Evolutionary conservation across 2,329 filamentous ascomycete species (phyloP).

Genomic region (Beauveria scarabaeidicola): DNA sequence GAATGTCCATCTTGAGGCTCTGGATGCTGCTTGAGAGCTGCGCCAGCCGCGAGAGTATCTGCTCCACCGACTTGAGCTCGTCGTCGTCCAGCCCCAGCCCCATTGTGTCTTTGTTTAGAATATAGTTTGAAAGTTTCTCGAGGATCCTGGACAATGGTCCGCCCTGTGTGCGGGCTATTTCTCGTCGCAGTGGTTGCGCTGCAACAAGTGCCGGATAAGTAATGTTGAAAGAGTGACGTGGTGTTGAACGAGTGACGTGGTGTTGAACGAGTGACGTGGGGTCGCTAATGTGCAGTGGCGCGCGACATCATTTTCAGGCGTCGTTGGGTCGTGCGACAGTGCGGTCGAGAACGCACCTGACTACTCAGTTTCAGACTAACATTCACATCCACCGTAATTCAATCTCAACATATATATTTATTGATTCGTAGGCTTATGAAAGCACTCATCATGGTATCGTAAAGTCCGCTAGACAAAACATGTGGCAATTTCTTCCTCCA

Average conservation of each 20-base stretch:
- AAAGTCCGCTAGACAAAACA: constrained; percentile 1
- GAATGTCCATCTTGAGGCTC: constrained; percentile 53
- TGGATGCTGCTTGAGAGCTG: constrained; percentile 61
- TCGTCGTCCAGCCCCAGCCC: constrained; percentile 45
- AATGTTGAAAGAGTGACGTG: neutral
- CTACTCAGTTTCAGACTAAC: no score
- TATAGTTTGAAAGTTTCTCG: neutral
- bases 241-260: no score
- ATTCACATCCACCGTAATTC: no score
- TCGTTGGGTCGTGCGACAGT: no score
- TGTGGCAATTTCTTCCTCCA: neutral
- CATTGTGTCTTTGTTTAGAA: constrained; percentile 20
- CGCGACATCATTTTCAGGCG: no score
- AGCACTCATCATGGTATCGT: constrained; percentile 7
- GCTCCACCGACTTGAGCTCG: constrained; percentile 61
- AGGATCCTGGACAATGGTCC: neutral
- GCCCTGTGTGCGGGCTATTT: neutral
- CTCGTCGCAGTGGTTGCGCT: neutral
- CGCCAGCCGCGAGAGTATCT: constrained; percentile 57
- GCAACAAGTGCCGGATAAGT: neutral
- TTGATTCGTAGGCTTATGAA: neutral
- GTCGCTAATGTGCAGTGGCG: neutral
- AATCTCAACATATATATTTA: neutral
- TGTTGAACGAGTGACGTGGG: neutral
- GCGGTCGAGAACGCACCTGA: no score